phyloP scores from a whole-genome alignment of 495 filamentous ascomycete species.

The Penicillium silybi region DNA sequence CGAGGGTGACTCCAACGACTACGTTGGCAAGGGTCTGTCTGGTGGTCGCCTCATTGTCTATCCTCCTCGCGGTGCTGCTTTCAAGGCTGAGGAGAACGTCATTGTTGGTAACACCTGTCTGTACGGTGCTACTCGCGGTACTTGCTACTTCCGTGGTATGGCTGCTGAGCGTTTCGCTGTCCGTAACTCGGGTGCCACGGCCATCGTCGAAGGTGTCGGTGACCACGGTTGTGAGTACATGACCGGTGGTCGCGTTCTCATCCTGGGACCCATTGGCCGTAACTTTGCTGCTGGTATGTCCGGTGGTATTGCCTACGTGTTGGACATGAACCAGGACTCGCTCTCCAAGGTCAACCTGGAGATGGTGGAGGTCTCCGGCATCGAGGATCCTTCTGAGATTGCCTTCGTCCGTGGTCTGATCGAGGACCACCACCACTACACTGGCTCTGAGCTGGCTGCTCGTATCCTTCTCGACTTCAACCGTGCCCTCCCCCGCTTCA shows the following conservation, averaged over 20 bases:
- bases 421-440: constrained; percentile 99
- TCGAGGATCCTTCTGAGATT: constrained; percentile 90
- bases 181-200: constrained; percentile 94
- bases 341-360: constrained; percentile 93
- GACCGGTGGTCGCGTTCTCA: constrained; percentile 91
- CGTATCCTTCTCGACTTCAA: constrained; percentile 96
- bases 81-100: constrained; percentile 97
- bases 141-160: constrained; percentile 96
- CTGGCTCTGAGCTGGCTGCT: constrained; percentile 93
- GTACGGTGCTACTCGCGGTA: constrained; percentile 91
- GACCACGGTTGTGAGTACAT: constrained; percentile 99
- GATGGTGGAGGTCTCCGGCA: constrained; percentile 90
- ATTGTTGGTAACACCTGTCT: constrained; percentile 96
- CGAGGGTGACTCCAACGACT: constrained; percentile 97
- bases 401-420: constrained; percentile 91
- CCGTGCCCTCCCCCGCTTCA: constrained; percentile 83
- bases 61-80: constrained; percentile 86
- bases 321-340: constrained; percentile 92
- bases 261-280: constrained; percentile 90
- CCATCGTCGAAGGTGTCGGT: constrained; percentile 95
- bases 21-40: constrained; percentile 96
- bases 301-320: constrained; percentile 94
- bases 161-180: constrained; percentile 98
- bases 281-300: constrained; percentile 99
- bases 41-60: constrained; percentile 96